These are phyloP conservation scores for Deinandra increscens DNA, from an alignment of 129 eudicot species.

Conservation along the genomic window DNA sequence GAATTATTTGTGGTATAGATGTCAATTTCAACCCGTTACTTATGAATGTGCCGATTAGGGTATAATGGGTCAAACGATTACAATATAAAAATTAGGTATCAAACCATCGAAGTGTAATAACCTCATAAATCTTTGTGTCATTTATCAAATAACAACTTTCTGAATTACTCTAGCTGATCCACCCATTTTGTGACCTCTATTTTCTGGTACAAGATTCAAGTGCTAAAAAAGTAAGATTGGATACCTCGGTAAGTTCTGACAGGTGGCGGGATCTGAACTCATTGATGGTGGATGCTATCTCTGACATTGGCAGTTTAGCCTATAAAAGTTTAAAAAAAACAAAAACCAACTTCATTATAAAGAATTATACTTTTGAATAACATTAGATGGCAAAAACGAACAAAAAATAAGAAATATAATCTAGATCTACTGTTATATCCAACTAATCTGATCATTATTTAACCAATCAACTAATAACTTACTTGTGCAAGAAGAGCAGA, in stretches of 20 bases:
- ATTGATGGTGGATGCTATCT: slow-evolving; percentile 92
- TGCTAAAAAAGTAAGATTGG: not conserved
- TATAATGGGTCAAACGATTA: not conserved
- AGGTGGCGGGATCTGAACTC: slow-evolving; percentile 97
- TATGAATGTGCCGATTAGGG: not conserved
- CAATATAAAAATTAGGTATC: not conserved
- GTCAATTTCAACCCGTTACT: not conserved
- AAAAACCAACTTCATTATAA: slow-evolving; percentile 7
- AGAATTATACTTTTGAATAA: not conserved
- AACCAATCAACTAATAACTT: slow-evolving; percentile 28
- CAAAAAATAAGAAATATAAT: not conserved
- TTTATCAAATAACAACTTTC: no score
- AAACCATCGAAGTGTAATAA: not conserved
- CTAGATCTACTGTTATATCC: not conserved
- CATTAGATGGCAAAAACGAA: not conserved
- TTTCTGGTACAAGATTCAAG: slow-evolving; percentile 14
- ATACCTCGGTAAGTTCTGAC: slow-evolving; percentile 95
- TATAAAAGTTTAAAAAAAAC: slow-evolving; percentile 26
- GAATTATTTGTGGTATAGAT: not conserved
- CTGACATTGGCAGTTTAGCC: slow-evolving; percentile 95
- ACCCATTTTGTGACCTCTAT: not conserved
- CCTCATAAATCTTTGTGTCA: not conserved
- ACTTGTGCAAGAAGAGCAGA: slow-evolving; percentile 97
- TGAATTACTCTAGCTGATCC: not conserved
- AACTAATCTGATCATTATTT: not conserved